Conservation (phyloP, 768 basidiomycete species). For the Leccinum incarnatum region DNA sequence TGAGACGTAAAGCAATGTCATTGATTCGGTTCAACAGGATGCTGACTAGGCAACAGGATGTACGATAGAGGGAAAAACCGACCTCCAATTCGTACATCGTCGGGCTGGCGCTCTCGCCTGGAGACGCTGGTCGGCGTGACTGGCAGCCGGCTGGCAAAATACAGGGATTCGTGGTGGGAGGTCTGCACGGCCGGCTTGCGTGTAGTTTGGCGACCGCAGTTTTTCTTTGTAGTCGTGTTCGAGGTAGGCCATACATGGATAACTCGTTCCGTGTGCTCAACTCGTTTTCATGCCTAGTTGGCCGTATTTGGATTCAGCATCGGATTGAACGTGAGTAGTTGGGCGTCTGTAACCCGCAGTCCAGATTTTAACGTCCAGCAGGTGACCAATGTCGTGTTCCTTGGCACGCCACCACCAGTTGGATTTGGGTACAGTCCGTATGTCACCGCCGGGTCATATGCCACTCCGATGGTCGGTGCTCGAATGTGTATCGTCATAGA, state of each 20-base stretch:
- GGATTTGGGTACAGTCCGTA: constrained; percentile 47
- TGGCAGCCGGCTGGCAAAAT: constrained; percentile 43
- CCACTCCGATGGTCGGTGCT: constrained; percentile 41
- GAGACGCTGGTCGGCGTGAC: constrained; percentile 52
- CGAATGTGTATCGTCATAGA: not conserved
- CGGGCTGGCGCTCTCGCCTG: constrained; percentile 39
- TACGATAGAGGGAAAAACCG: constrained; percentile 45
- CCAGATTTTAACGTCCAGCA: constrained; percentile 16
- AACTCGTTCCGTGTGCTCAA: not conserved
- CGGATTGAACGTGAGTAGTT: constrained; percentile 39
- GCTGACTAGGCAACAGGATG: constrained; percentile 32
- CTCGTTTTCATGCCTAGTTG: constrained; percentile 23
- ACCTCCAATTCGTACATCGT: constrained; percentile 24
- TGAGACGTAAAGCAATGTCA: constrained; percentile 42
- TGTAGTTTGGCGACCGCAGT: constrained; percentile 51
- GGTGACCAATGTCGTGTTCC: constrained; percentile 58
- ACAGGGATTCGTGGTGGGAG: constrained; percentile 41
- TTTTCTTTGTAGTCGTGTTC: constrained; percentile 38
- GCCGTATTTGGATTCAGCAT: constrained; percentile 49
- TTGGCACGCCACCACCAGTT: constrained; percentile 42
- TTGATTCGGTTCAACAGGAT: not conserved
- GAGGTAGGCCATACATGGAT: constrained; percentile 27
- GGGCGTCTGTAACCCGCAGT: not conserved
- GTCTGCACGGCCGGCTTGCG: constrained; percentile 33
- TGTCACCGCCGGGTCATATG: constrained; percentile 40